Base-by-base conservation (phyloP, 148 eudicot species). In the Rhododendron molle region DNA sequence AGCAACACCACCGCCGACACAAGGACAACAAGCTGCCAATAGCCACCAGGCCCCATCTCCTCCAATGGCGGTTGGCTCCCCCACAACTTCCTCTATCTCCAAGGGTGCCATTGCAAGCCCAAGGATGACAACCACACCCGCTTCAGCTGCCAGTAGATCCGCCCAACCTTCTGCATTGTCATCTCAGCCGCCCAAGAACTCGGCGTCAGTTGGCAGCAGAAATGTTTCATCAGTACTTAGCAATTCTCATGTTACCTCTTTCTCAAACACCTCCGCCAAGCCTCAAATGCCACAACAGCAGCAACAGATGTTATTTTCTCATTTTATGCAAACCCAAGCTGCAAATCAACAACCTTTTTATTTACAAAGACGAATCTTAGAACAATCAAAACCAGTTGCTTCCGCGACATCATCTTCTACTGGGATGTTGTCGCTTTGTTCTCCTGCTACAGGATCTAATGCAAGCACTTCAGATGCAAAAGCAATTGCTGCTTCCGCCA, bases 61-160 rank as follows among this genome's bases (percentile, higher is more conserved):
- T 0, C 96, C 98, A 5, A 89, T 96, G 95, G 83, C 90, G 83
- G 94, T 92, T 65, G 94, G 96, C 32, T 96, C 99, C n/a, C 98
- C 98, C 11, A 91, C 98, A 46, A 91, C 91, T 60, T 94, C 99
- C 30, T 92, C 94, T 2, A 84, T 95, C 16, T 95, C 99, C 2
- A 96, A 95, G 84, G 90, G 97, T 85, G 94, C 91, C n/a, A 86
- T 96, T 86, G 97, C 94, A 56, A 96, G 98, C 88, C 98, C 99
- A 4, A 92, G 97, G 88, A 91, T 92, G 21, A 83, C 87, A 10
- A 38, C 91, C 1, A 60, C 92, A 0, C 85, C 90, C 26, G 72
- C 93, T 73, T 88, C 98, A 28, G 87, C 92, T 4, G 89, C 91
- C 78, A 94, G 85, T 84, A 96, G 92, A 86, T 86, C 88, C 0